Conservation (phyloP, 176 grass and related monocot genomes). For the Pharus latifolius region DNA sequence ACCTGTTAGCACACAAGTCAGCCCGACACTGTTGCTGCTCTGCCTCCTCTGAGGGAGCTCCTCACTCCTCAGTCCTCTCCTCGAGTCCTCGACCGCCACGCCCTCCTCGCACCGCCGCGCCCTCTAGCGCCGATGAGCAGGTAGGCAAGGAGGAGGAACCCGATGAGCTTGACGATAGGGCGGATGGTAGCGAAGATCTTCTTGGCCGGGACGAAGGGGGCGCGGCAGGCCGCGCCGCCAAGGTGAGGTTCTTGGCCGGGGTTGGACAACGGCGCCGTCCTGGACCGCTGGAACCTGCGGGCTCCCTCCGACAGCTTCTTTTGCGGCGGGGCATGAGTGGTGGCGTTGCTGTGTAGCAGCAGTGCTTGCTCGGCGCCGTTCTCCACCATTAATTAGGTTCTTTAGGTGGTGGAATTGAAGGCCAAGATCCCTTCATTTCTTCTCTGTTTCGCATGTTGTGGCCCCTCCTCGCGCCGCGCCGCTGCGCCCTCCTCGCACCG, state of each 20-base stretch:
- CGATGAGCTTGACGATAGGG: conserved; percentile 35
- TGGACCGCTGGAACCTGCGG: conserved; percentile 22
- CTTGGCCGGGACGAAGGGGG: background rate
- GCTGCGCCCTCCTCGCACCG: too few species aligned
- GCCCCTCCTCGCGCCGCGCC: too few species aligned
- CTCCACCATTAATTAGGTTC: background rate
- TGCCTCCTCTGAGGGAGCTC: too few species aligned
- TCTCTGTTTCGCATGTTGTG: too few species aligned
- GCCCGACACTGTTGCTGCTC: too few species aligned
- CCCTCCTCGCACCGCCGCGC: too few species aligned
- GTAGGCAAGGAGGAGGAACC: conserved; percentile 37
- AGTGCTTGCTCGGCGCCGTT: background rate
- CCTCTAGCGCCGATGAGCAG: conserved; percentile 34
- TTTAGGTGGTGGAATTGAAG: too few species aligned
- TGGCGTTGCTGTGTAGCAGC: background rate
- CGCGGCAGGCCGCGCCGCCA: background rate
- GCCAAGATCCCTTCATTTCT: too few species aligned
- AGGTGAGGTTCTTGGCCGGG: background rate
- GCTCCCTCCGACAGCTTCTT: background rate
- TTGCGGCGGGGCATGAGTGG: background rate
- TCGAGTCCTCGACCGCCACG: too few species aligned
- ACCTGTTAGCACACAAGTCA: too few species aligned
- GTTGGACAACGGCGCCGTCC: conserved; percentile 1
- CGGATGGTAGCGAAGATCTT: background rate
- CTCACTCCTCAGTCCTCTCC: too few species aligned